These are phyloP conservation scores for Mortierella claussenii DNA, from an alignment of 192 early-diverging fungal genomes.

Conservation along the genomic window DNA sequence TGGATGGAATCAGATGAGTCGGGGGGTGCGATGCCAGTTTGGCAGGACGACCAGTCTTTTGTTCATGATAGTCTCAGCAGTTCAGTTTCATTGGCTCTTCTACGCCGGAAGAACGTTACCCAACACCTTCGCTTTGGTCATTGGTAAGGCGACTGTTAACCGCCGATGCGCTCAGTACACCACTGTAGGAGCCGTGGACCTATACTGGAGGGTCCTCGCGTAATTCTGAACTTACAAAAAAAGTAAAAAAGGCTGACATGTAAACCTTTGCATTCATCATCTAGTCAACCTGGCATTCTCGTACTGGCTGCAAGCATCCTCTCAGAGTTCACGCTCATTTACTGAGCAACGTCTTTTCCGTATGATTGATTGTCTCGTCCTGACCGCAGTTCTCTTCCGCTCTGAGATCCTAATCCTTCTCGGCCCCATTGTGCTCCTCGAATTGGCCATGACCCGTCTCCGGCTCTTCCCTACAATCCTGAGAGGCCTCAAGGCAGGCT, in stretches of 20 bases:
- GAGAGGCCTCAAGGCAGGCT: slow-evolving; percentile 29
- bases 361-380: slow-evolving; percentile 58
- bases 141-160: slow-evolving; percentile 43
- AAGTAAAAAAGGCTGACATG: too few species aligned
- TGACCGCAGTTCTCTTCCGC: slow-evolving; percentile 61
- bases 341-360: slow-evolving; percentile 32
- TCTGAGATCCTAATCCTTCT: slow-evolving; percentile 63
- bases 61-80: slow-evolving; percentile 63
- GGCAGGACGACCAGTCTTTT: slow-evolving; percentile 62
- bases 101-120: slow-evolving; percentile 90
- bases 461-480: slow-evolving; percentile 23
- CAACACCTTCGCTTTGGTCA: slow-evolving; percentile 85
- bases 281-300: slow-evolving; percentile 56
- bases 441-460: slow-evolving; percentile 38
- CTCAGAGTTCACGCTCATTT: slow-evolving; percentile 10
- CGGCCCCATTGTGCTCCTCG: slow-evolving; percentile 52
- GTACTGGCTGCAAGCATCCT: slow-evolving; percentile 48
- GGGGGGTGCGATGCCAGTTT: slow-evolving; percentile 64
- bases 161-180: too few species aligned
- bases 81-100: slow-evolving; percentile 91
- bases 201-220: too few species aligned
- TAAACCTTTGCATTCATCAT: too few species aligned
- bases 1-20: slow-evolving; percentile 63
- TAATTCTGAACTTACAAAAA: too few species aligned
- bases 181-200: too few species aligned